These are phyloP conservation scores for Aspergillus arachidicola DNA, from an alignment of 2,329 filamentous ascomycete species.

Conservation along the genomic window DNA sequence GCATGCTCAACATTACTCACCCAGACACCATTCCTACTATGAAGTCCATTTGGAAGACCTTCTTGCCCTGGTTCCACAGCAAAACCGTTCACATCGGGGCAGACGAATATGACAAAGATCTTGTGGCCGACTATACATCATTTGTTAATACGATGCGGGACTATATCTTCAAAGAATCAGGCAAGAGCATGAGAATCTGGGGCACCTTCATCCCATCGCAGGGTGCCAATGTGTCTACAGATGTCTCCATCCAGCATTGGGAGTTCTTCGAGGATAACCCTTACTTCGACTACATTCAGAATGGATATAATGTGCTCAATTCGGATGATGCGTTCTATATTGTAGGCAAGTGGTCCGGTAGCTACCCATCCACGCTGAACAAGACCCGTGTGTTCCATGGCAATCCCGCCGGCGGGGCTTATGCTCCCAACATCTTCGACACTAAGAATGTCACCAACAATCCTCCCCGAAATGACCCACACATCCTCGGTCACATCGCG, in stretches of 20 bases:
- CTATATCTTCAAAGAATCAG: slow-evolving; percentile 44
- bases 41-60: slow-evolving; percentile 43
- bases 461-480: slow-evolving; percentile 41
- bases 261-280: slow-evolving; percentile 55
- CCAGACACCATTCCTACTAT: slow-evolving; percentile 56
- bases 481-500: slow-evolving; percentile 50
- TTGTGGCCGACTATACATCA: slow-evolving; percentile 51
- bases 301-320: slow-evolving; percentile 55
- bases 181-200: slow-evolving; percentile 55
- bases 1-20: slow-evolving; percentile 56
- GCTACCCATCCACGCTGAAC: slow-evolving; percentile 48
- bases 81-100: slow-evolving; percentile 60
- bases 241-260: slow-evolving; percentile 58
- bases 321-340: slow-evolving; percentile 56
- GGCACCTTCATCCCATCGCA: slow-evolving; percentile 53
- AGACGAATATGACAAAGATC: slow-evolving; percentile 54
- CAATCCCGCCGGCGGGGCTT: slow-evolving; percentile 43
- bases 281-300: slow-evolving; percentile 50
- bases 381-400: slow-evolving; percentile 48
- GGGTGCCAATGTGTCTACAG: slow-evolving; percentile 44
- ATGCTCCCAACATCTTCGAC: slow-evolving; percentile 54
- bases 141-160: slow-evolving; percentile 50
- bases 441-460: slow-evolving; percentile 51
- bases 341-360: slow-evolving; percentile 51
- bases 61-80: slow-evolving; percentile 58